Base-by-base conservation (phyloP, 2,329 filamentous ascomycete genomes). In the Calonectria naviculata region DNA sequence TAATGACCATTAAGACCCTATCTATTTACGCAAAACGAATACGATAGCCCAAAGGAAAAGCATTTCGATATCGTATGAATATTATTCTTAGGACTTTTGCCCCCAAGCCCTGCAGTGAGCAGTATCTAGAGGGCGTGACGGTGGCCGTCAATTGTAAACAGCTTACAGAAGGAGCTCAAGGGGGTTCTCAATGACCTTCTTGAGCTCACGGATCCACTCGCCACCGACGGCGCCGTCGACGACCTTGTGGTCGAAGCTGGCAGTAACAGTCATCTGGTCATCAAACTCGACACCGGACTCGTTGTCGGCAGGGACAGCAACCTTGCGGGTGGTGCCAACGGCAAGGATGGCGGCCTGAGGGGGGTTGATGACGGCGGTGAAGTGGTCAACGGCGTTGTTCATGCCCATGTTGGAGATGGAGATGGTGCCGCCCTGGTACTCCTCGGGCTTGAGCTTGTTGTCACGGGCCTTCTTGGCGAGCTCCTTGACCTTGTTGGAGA, bases 321-420 rank as follows among this genome's bases (percentile, higher is more conserved):
- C 96, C 93, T 98, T 98, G 86, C 94, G 97, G 79, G 94, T 95
- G 76, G 95, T 97, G 80, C 97, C 97, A 71, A 99, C 94, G 67
- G 97, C 96, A 74, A 99, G 90, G 83, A 99, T 99, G 82, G 92
- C 93, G 66, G 97, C 94, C 88, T 99, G 97, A 65, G 97, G 97
- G 76, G 97, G 97, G 91, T 99, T 99, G 90, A 99, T 98, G 82
- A 99, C 94, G 78, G 97, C 97, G 64, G 97, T 98, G 88, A 99
- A 99, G 84, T 95, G 92, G 87, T 98, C 95, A 74, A 99, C 93
- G 62, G 97, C 96, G 58, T 92, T 82, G 91, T 99, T 99, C 97
- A 99, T 99, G 85, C 97, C 97, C 97, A 99, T 97, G 92, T 99
- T 99, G 87, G 94, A 97, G 87, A 99, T 98, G 85, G 96, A 98